Base-by-base conservation (phyloP, 192 early-diverging fungal genomes). In the Glomus cerebriforme region DNA sequence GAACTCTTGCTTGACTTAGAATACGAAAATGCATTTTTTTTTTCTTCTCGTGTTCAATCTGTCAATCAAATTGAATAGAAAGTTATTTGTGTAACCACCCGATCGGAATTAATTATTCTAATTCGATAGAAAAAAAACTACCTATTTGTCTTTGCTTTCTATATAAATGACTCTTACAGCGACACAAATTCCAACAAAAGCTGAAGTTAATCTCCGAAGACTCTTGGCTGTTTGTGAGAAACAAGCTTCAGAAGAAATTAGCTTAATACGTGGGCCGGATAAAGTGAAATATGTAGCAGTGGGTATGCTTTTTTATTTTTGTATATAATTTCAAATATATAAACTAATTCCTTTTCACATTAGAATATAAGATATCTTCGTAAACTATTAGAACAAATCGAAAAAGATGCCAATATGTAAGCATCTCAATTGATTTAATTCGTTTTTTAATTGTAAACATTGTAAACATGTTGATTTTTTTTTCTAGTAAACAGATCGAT, bases 1-100 rank as follows among this genome's bases (percentile, higher is more conserved):
- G 86, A 77, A 93, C 70, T 49, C 82, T 79, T 43, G 84, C 81
- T 29, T 75, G 59, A 37, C 84, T 81, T 77, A 82, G 81, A 78
- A 85, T 80, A 64, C 59, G 31, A 35, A 75, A 62, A 35, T 75
- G 35, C 69, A 71, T 71, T 5, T 71, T 71, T 29, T 54, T 54
- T 54, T 54, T 54, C 17, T 54, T 0, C 9, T 39, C 10, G 0
- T 1, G 12, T 43, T 8, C 7, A 43, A 10, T 2, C 39, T 12
- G 39, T 43, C 39, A 10, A 43, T 43, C 39, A 43, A 43, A 43
- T n/a, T n/a, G n/a, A n/a, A n/a, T n/a, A n/a, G n/a, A n/a, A n/a
- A n/a, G n/a, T n/a, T n/a, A n/a, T 43, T 43, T 43, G 39, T 43
- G 39, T 43, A 43, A 43, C 10, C 39, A 43, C 2, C 39, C 39